Evolutionary conservation across 306 rosid genomes (phyloP).

Genomic region (Gleditsia sinensis): DNA sequence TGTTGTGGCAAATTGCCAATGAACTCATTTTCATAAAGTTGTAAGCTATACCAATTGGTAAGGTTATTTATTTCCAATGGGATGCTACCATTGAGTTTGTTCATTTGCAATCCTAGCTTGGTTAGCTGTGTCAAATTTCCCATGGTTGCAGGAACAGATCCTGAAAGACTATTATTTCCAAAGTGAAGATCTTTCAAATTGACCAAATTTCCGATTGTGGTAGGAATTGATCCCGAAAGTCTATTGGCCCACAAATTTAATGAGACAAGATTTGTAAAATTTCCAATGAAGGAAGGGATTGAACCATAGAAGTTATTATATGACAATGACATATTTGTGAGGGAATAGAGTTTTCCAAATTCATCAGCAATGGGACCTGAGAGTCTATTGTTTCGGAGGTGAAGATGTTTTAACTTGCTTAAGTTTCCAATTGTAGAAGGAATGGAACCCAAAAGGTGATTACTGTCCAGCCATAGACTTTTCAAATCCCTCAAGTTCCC

Average conservation of each 20-base stretch:
- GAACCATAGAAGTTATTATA: background rate
- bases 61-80: background rate
- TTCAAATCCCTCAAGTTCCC: too few relatives aligned
- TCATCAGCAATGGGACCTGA: constrained; percentile 9
- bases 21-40: too few relatives aligned
- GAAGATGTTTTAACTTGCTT: background rate
- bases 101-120: rapidly evolving
- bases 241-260: too few relatives aligned
- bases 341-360: constrained; percentile 22
- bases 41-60: too few relatives aligned
- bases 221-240: constrained; percentile 8
- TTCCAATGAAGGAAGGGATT: background rate
- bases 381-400: background rate
- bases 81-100: background rate
- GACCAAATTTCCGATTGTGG: background rate
- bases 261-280: too few relatives aligned
- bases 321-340: background rate
- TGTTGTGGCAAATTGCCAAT: background rate
- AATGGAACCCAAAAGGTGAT: background rate
- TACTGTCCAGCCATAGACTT: too few relatives aligned
- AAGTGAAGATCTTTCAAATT: background rate
- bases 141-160: background rate
- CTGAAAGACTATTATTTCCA: background rate
- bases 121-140: background rate
- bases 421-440: constrained; percentile 25